Conservation (phyloP, 2,329 filamentous ascomycete genomes). For the Trichoderma aggressivum region DNA sequence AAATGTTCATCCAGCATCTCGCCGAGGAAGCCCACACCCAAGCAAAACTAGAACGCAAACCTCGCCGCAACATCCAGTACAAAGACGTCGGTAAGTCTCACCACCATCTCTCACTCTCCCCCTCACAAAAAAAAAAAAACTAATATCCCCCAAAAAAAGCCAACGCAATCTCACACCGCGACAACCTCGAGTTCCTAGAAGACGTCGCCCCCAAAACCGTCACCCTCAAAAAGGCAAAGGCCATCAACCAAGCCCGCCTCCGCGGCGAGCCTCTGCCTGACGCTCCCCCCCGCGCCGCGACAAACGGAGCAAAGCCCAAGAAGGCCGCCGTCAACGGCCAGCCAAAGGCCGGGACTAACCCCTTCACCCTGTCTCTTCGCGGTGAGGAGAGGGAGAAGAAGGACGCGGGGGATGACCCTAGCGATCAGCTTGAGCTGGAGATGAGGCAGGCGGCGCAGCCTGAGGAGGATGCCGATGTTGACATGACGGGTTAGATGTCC, state of each 20-base stretch:
- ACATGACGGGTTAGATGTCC: conserved; percentile 54
- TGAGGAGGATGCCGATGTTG: conserved; percentile 54
- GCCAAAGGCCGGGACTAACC: conserved; percentile 1
- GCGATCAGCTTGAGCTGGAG: conserved; percentile 54
- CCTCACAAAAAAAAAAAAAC: background rate
- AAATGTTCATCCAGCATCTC: conserved; percentile 94
- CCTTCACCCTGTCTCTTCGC: conserved; percentile 24
- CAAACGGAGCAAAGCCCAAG: conserved; percentile 24
- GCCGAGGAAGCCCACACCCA: conserved; percentile 81
- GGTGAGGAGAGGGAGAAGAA: conserved; percentile 23
- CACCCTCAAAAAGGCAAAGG: conserved; percentile 76
- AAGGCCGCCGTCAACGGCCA: conserved; percentile 29
- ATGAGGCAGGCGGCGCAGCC: conserved; percentile 45
- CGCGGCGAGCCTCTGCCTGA: conserved; percentile 38
- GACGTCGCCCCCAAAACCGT: conserved; percentile 87
- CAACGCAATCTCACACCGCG: conserved; percentile 78
- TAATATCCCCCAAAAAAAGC: conserved; percentile 47
- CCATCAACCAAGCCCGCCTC: conserved; percentile 48
- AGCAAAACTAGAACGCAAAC: conserved; percentile 87
- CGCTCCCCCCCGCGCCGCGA: conserved; percentile 28
- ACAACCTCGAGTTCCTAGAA: conserved; percentile 91
- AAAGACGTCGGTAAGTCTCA: conserved; percentile 71
- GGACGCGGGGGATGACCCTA: conserved; percentile 38
- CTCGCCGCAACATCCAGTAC: conserved; percentile 91
- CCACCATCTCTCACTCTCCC: background rate